Evolutionary conservation across 1,284 basidiomycete genomes (phyloP).

Genomic region (Ganoderma meredithae): DNA sequence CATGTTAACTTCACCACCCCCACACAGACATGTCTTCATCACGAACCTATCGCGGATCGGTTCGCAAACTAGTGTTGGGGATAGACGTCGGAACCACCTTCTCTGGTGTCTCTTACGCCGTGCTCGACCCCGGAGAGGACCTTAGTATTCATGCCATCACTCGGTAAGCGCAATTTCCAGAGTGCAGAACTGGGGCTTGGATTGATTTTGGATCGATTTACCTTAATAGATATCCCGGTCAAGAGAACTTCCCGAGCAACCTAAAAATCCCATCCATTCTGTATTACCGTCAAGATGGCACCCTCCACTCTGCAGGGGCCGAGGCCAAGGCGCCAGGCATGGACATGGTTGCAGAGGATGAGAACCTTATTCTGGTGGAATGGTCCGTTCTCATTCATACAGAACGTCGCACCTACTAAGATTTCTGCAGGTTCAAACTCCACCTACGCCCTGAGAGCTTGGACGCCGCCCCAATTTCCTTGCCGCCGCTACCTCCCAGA

Average conservation of each 20-base stretch:
- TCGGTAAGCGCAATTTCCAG: no score
- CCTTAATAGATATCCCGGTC: conserved; percentile 53
- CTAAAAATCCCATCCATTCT: conserved; percentile 65
- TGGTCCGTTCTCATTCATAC: no score
- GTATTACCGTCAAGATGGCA: conserved; percentile 57
- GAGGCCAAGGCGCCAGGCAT: conserved; percentile 54
- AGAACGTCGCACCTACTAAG: no score
- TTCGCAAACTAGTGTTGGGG: conserved; percentile 53
- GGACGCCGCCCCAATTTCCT: no score
- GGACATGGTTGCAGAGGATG: conserved; percentile 51
- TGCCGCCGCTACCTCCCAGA: conserved; percentile 52
- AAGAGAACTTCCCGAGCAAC: conserved; percentile 49
- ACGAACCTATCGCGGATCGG: conserved; percentile 28
- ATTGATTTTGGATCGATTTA: no score
- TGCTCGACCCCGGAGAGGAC: conserved; percentile 54
- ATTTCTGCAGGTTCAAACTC: conserved; percentile 73
- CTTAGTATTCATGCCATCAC: conserved; percentile 55
- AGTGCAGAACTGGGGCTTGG: no score
- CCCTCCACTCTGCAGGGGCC: conserved; percentile 56
- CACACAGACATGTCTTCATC: conserved; percentile 1
- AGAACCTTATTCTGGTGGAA: conserved; percentile 55
- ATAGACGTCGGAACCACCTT: conserved; percentile 63
- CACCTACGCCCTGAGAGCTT: conserved; percentile 54
- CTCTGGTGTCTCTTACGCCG: conserved; percentile 55
- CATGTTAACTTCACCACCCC: neutral